Conservation (phyloP, 768 basidiomycete species). For the Suillus plorans region DNA sequence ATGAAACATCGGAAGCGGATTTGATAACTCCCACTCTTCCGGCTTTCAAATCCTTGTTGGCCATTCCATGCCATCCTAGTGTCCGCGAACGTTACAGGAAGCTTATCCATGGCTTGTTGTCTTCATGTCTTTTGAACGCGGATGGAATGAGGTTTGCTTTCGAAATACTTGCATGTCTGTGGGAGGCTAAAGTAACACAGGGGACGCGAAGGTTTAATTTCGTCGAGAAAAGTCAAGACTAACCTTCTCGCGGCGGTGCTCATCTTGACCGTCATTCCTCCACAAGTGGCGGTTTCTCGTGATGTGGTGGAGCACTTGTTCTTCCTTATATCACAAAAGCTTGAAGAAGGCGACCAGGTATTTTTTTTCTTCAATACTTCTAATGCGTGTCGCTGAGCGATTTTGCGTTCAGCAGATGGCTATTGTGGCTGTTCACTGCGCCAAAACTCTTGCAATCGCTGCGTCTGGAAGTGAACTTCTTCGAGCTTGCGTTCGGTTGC, state of each 20-base stretch:
- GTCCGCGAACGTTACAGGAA: constrained; percentile 54
- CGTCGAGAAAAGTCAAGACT: constrained; percentile 82
- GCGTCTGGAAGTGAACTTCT: constrained; percentile 69
- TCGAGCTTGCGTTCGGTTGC: constrained; percentile 64
- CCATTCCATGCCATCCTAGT: constrained; percentile 41
- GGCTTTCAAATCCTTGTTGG: constrained; percentile 72
- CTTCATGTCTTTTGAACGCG: constrained; percentile 79
- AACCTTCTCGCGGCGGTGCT: constrained; percentile 87
- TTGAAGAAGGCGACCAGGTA: constrained; percentile 71
- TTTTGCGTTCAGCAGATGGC: constrained; percentile 61
- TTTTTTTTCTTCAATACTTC: constrained; percentile 13
- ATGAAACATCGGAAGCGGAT: constrained; percentile 80
- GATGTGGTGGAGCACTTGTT: constrained; percentile 82
- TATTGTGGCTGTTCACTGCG: constrained; percentile 87
- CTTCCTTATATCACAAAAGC: constrained; percentile 79
- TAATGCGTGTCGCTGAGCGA: neutral
- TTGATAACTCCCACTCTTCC: constrained; percentile 79
- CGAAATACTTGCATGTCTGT: neutral
- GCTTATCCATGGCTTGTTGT: constrained; percentile 78
- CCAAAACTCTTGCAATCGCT: constrained; percentile 77
- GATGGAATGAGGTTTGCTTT: constrained; percentile 84
- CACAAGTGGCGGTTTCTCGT: constrained; percentile 63
- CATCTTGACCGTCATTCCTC: constrained; percentile 76
- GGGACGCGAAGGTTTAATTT: constrained; percentile 74
- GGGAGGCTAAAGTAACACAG: constrained; percentile 39